phyloP scores from a whole-genome alignment of 306 rosid genomes.

The Arachis hypogaea region DNA sequence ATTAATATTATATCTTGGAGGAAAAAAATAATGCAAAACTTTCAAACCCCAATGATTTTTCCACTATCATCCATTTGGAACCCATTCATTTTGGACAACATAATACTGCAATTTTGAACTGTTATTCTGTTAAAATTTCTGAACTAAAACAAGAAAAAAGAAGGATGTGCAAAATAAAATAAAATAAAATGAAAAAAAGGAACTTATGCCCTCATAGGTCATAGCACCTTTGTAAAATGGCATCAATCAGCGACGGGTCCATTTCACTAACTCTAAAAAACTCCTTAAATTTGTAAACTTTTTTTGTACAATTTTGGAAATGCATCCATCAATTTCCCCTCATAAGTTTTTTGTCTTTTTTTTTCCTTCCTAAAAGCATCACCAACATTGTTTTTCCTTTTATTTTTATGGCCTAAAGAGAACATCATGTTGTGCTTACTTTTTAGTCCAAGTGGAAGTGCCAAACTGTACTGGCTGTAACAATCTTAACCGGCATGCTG shows the following conservation, averaged over 20 bases:
- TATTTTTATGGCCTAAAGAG: neutral
- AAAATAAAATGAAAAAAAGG: slow-evolving; percentile 9
- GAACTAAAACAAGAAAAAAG: slow-evolving; percentile 34
- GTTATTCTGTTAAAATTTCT: slow-evolving; percentile 5
- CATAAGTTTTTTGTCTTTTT: neutral
- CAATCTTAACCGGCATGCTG: slow-evolving; percentile 21
- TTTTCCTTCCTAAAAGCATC: slow-evolving; percentile 15
- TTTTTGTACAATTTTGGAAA: slow-evolving; percentile 29
- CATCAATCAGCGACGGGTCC: slow-evolving; percentile 1
- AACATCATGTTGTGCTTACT: slow-evolving; percentile 10
- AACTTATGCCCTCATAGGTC: slow-evolving; percentile 16
- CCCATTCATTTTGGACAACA: slow-evolving; percentile 24
- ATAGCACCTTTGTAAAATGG: slow-evolving; percentile 18
- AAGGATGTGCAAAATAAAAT: slow-evolving; percentile 34
- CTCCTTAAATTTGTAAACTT: neutral
- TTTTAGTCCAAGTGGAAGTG: slow-evolving; percentile 22
- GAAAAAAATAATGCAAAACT: too few relatives aligned
- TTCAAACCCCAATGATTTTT: neutral
- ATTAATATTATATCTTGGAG: too few relatives aligned
- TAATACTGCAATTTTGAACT: slow-evolving; percentile 6
- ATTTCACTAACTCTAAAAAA: slow-evolving; percentile 23
- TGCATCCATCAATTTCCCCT: slow-evolving; percentile 25
- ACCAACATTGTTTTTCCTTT: slow-evolving; percentile 15
- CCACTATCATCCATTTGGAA: slow-evolving; percentile 11
- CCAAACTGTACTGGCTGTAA: slow-evolving; percentile 13